Conservation (phyloP, 2,329 filamentous ascomycete species). For the Aspergillus pseudotamarii region DNA sequence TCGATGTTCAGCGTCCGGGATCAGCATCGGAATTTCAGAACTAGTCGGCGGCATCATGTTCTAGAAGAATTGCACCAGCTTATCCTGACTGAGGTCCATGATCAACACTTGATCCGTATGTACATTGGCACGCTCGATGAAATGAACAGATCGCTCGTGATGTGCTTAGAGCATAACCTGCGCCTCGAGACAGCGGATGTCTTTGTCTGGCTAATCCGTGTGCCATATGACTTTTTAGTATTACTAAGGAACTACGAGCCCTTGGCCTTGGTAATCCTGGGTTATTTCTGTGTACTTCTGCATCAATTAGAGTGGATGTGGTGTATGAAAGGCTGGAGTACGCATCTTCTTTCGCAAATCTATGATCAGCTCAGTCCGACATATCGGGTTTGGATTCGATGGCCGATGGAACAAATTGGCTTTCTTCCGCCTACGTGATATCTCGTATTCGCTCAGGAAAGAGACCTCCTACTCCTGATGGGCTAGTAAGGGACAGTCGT, state of each 20-base stretch:
- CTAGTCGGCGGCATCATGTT: neutral
- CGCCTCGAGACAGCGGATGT: constrained; percentile 24
- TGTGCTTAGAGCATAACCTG: constrained; percentile 7
- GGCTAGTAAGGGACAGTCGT: neutral
- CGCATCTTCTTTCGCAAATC: constrained; percentile 17
- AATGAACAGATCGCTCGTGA: constrained; percentile 14
- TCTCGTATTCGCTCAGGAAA: neutral
- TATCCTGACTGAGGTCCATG: constrained; percentile 8
- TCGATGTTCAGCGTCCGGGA: constrained; percentile 17
- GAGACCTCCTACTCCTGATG: neutral
- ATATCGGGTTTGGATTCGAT: constrained; percentile 19
- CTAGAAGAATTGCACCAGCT: constrained; percentile 18
- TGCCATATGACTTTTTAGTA: constrained; percentile 18
- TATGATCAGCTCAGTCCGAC: constrained; percentile 9
- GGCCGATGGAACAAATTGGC: constrained; percentile 18
- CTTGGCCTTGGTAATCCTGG: constrained; percentile 19
- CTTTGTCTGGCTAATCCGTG: constrained; percentile 23
- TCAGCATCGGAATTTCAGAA: neutral
- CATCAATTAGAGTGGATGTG: constrained; percentile 25
- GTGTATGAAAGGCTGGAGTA: constrained; percentile 22
- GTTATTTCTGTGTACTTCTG: constrained; percentile 19
- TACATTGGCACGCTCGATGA: constrained; percentile 21
- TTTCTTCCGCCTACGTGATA: neutral
- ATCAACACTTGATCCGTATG: neutral
- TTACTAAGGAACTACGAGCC: constrained; percentile 9